Conservation (phyloP, 352 stramenopile species). For the Salisapilia sapeloensis region DNA sequence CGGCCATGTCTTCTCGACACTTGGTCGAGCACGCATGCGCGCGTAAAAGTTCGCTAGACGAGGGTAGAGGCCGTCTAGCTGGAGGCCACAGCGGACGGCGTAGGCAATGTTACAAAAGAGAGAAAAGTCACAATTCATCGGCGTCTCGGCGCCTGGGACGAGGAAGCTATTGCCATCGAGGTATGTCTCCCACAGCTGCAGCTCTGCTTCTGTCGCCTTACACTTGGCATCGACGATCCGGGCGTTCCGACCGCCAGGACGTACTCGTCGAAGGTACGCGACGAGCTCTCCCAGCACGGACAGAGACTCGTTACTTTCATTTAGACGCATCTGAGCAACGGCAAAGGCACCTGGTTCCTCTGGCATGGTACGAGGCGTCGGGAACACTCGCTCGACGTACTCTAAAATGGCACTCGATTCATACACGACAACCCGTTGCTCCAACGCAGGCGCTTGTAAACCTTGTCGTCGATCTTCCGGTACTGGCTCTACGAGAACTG, state of each 20-base stretch:
- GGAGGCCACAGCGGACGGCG: slow-evolving; percentile 64
- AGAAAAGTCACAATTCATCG: slow-evolving; percentile 65
- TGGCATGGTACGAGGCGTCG: slow-evolving; percentile 26
- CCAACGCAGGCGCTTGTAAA: slow-evolving; percentile 3
- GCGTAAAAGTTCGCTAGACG: slow-evolving; percentile 66
- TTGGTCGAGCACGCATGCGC: slow-evolving; percentile 41
- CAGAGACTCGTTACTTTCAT: slow-evolving; percentile 73
- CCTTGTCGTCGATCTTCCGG: slow-evolving; percentile 7
- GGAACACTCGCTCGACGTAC: slow-evolving; percentile 59
- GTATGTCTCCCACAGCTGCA: slow-evolving; percentile 67
- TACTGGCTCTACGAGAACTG: slow-evolving; percentile 57
- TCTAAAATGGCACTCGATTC: slow-evolving; percentile 67
- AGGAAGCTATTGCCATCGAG: slow-evolving; percentile 42
- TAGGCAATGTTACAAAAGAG: slow-evolving; percentile 80
- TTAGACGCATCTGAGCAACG: slow-evolving; percentile 53
- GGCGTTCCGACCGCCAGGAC: slow-evolving; percentile 29
- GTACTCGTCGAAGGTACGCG: slow-evolving; percentile 62
- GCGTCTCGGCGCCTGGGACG: slow-evolving; percentile 30
- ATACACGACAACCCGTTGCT: slow-evolving; percentile 45
- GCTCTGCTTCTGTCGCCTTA: slow-evolving; percentile 40
- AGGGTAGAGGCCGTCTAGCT: slow-evolving; percentile 67
- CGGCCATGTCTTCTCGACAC: slow-evolving; percentile 64
- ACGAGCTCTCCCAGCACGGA: slow-evolving; percentile 68
- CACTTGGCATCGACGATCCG: slow-evolving; percentile 53
- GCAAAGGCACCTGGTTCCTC: slow-evolving; percentile 26